Conservation (phyloP, 768 basidiomycete genomes). For the Mrakia frigida region DNA sequence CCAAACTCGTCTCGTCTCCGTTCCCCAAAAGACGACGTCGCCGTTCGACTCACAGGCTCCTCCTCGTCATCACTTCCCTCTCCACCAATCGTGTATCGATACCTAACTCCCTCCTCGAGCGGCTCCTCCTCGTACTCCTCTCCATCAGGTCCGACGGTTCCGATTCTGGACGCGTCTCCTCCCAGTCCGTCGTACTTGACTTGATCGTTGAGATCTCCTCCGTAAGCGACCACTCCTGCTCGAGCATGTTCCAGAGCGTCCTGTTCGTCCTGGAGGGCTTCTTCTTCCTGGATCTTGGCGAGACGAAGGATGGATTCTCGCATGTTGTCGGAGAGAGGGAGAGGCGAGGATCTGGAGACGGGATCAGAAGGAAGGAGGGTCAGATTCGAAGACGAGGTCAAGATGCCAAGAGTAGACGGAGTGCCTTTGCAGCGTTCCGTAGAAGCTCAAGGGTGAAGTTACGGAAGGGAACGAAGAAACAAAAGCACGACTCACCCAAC, state of each 20-base stretch:
- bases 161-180: background rate
- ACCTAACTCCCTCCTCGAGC: constrained; percentile 41
- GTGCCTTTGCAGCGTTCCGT: too few species aligned
- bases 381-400: background rate
- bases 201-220: background rate
- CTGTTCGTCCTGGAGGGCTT: constrained; percentile 36
- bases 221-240: constrained; percentile 1
- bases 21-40: too few species aligned
- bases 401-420: background rate
- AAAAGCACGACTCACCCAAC: constrained; percentile 45
- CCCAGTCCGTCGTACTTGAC: background rate
- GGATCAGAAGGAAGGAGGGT: background rate
- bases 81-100: constrained; percentile 23
- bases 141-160: constrained; percentile 6
- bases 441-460: too few species aligned
- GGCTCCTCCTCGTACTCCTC: constrained; percentile 53
- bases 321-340: constrained; percentile 47
- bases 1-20: too few species aligned
- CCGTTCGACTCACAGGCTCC: constrained; percentile 48
- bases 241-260: constrained; percentile 10
- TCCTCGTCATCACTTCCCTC: constrained; percentile 36
- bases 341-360: background rate
- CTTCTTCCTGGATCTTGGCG: constrained; percentile 59
- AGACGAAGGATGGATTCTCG: constrained; percentile 76
- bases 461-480: background rate